These are phyloP conservation scores for Thelonectria blattea DNA, from an alignment of 2,329 filamentous ascomycete species.

Conservation along the genomic window DNA sequence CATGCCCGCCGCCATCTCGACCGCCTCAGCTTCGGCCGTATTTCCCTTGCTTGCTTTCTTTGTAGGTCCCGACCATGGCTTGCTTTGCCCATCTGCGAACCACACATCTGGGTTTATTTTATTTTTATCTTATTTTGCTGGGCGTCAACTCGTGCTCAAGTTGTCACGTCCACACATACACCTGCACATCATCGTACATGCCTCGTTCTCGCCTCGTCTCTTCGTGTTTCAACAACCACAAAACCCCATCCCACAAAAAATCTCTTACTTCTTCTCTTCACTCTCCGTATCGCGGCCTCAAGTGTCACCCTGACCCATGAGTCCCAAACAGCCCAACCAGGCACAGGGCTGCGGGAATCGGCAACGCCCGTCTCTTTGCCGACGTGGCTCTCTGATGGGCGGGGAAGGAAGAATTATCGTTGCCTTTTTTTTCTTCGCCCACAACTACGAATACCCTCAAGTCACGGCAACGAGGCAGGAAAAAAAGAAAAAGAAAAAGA, in stretches of 20 bases:
- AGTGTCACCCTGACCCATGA: slow-evolving; percentile 3
- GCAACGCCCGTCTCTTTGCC: background rate
- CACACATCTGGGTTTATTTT: background rate
- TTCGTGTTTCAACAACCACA: background rate
- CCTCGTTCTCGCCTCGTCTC: background rate
- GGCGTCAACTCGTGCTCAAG: background rate
- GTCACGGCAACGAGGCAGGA: background rate
- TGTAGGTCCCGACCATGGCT: background rate
- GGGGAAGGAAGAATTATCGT: background rate
- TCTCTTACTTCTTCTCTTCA: background rate
- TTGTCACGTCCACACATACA: background rate
- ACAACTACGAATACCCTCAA: background rate
- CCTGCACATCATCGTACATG: background rate
- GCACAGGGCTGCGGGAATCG: slow-evolving; percentile 4
- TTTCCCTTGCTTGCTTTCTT: background rate
- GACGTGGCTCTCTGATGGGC: slow-evolving; percentile 8
- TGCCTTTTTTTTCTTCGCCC: background rate
- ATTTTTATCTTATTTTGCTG: no score
- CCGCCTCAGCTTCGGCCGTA: background rate
- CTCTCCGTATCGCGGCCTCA: background rate
- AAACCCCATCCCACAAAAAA: background rate
- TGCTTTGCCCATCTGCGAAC: background rate
- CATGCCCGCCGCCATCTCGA: background rate
- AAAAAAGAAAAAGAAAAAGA: slow-evolving; percentile 1
- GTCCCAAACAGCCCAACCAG: slow-evolving; percentile 6